A percentile compares a stretch with the other conserved stretches of the same genome.
These are phyloP conservation scores for Entophlyctis luteolus DNA, from an alignment of 192 early-diverging fungal genomes.

Conservation along the genomic window DNA sequence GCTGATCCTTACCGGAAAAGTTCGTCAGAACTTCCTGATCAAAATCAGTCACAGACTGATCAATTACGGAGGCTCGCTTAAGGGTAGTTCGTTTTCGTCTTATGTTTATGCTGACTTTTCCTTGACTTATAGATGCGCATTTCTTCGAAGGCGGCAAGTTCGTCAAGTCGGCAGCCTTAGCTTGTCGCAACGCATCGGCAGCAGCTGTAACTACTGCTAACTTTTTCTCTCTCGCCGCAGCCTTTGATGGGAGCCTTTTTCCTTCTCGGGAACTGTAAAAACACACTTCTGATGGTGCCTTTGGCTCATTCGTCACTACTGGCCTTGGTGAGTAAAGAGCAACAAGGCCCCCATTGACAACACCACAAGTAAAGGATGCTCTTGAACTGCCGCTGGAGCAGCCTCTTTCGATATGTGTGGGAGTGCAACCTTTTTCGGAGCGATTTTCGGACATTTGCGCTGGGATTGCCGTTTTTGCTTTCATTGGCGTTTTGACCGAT, in stretches of 20 bases:
- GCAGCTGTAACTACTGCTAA: slow-evolving; percentile 7
- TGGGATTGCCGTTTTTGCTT: too few relatives aligned
- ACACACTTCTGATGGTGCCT: background rate
- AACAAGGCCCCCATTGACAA: background rate
- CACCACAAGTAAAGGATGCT: background rate
- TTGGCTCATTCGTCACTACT: background rate
- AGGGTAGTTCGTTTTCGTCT: background rate
- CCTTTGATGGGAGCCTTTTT: background rate
- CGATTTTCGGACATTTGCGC: too few relatives aligned
- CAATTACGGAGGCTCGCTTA: background rate
- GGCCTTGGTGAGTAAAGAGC: background rate
- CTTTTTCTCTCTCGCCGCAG: background rate
- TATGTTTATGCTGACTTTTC: background rate
- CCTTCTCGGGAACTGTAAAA: background rate
- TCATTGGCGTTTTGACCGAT: too few relatives aligned
- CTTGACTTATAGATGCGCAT: background rate
- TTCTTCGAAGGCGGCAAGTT: too few relatives aligned
- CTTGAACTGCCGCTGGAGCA: background rate
- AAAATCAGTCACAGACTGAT: background rate
- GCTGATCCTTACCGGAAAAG: background rate
- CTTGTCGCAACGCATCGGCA: slow-evolving; percentile 4
- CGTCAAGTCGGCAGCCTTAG: too few relatives aligned
- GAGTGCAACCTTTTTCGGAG: too few relatives aligned
- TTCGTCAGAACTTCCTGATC: background rate
- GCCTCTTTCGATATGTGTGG: too few relatives aligned